Conservation (phyloP, 2,329 filamentous ascomycete genomes). For the Sarocladiaceae sp. region DNA sequence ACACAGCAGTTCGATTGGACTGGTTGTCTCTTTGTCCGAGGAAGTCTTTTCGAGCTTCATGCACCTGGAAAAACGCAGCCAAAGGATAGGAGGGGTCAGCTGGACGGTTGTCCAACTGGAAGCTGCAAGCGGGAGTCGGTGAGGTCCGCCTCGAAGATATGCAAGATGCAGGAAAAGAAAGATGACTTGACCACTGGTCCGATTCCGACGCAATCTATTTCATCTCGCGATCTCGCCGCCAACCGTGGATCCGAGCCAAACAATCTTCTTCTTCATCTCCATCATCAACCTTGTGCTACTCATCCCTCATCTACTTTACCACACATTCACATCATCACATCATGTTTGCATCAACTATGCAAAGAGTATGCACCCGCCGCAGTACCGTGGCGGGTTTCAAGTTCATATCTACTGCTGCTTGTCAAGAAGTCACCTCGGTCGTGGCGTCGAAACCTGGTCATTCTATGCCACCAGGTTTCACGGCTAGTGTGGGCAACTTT, state of each 20-base stretch:
- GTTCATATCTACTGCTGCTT: not conserved
- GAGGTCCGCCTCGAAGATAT: not conserved
- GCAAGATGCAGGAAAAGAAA: not conserved
- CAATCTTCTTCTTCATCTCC: not conserved
- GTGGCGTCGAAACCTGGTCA: not conserved
- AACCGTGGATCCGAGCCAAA: not conserved
- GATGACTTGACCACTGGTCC: not conserved
- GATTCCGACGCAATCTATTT: not conserved
- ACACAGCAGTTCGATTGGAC: not conserved
- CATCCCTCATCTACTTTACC: not conserved
- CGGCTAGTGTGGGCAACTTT: not conserved
- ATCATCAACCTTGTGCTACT: not conserved
- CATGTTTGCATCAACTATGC: not conserved
- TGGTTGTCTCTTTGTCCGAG: not conserved
- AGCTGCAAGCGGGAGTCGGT: conserved; percentile 7
- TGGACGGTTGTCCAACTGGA: not conserved
- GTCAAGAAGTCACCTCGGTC: not conserved
- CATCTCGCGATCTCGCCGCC: not conserved
- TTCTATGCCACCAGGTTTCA: conserved; percentile 8
- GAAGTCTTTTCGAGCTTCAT: not conserved
- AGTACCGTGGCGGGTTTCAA: not conserved
- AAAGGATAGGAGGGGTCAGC: not conserved
- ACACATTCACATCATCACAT: not conserved
- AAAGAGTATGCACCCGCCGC: not conserved
- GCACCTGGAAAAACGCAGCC: not conserved